Conservation (phyloP, 2,329 filamentous ascomycete species). For the Fusarium torreyae region DNA sequence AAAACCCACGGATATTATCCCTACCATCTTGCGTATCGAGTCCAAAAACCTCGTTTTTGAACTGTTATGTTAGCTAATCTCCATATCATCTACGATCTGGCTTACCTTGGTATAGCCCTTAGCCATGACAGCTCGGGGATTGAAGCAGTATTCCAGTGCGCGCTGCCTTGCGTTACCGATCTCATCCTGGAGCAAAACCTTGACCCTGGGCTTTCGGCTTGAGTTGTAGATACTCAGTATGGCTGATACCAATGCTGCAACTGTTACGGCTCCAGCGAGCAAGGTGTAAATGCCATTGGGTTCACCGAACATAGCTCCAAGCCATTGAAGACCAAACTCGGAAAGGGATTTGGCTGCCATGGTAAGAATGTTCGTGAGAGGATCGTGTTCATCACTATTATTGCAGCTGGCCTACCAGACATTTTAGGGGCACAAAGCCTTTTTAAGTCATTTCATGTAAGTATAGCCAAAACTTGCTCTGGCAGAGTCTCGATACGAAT, state of each 20-base stretch:
- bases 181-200: constrained; percentile 17
- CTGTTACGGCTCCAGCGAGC: accelerated
- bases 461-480: too few species aligned
- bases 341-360: background rate
- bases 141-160: constrained; percentile 28
- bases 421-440: too few species aligned
- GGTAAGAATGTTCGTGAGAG: too few species aligned
- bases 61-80: background rate
- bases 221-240: accelerated
- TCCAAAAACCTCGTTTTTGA: constrained; percentile 32
- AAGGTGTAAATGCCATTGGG: accelerated
- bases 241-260: accelerated
- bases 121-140: constrained; percentile 14
- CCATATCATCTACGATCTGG: accelerated
- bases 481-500: too few species aligned
- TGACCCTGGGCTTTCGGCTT: background rate
- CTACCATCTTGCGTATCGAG: constrained; percentile 26
- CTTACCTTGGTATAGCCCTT: constrained; percentile 18
- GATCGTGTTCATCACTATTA: too few species aligned
- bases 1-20: accelerated
- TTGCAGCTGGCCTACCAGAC: too few species aligned
- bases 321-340: background rate
- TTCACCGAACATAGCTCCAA: accelerated
- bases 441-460: too few species aligned
- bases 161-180: constrained; percentile 17